Base-by-base conservation (phyloP, 768 basidiomycete genomes). In the Phaeotremella fagi region DNA sequence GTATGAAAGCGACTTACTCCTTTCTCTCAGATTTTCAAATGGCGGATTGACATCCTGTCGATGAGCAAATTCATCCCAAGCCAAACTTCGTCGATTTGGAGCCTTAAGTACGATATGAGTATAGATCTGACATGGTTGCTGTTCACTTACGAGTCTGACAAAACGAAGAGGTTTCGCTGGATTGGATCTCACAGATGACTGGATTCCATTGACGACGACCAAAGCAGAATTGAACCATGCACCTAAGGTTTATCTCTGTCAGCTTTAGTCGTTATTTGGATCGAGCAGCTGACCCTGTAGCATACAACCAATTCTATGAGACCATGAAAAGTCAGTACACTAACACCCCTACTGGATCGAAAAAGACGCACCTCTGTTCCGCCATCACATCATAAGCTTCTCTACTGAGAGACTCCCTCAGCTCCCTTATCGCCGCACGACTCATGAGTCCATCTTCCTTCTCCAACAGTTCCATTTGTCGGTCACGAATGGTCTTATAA, bases 381-480 rank as follows among this genome's bases (percentile, higher is more conserved):
- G 57, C 41, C 26, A 70, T 45, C 11, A 70, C 58, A 24, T 66
- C 63, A 46, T 63, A 63, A 12, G 61, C 65, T 25, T 67, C 68
- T 23, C 47, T 55, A 1, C 59, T 54, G 22, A 70, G 25, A n/a
- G 53, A 61, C n/a, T 66, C 65, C 50, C 60, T 60, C 45, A 70
- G 50, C 37, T 52, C 60, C 37, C 57, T 58, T 0, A 70, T 51
- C 20, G 54, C 58, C 6, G 24, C 44, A 15, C 59, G 45, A 5
- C 22, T 51, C 57, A 66, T 57, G 54, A 63, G 57, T 16, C 65
- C 68, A 50, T 67, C 68, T 37, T 70, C 68, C 50, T 54, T 59
- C 37, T 70, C 68, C n/a, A 70, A 52, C 57, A 63, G 41, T 28
- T 67, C 65, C 65, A 70, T 64, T 52, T 70, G 68, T 26, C 63